Conservation (phyloP, 2,329 filamentous ascomycete species). For the Exophiala spinifera region DNA sequence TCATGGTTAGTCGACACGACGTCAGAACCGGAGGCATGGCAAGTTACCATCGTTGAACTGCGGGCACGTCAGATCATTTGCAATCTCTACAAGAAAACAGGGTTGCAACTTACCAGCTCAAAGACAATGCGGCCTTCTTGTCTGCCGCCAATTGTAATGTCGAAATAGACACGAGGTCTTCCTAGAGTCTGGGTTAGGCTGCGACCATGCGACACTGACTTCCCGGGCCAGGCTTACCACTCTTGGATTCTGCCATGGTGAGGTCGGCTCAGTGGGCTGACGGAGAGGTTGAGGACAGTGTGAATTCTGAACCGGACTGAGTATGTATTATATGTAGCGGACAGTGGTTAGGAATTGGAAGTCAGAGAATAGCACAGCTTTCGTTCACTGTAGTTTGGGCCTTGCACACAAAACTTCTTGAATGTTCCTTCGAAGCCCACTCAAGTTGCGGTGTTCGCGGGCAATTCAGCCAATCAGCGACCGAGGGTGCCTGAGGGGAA, state of each 20-base stretch:
- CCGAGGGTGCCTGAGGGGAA: not conserved
- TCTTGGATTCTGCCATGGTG: slow-evolving; percentile 19
- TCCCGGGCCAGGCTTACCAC: slow-evolving; percentile 14
- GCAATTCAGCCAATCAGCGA: slow-evolving; percentile 13
- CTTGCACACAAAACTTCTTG: slow-evolving; percentile 22
- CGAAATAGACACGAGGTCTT: slow-evolving; percentile 85
- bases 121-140: slow-evolving; percentile 76
- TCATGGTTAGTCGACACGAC: slow-evolving; percentile 45
- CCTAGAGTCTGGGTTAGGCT: slow-evolving; percentile 36
- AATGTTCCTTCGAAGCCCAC: slow-evolving; percentile 18
- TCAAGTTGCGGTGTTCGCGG: slow-evolving; percentile 6
- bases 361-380: not conserved
- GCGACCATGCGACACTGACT: not conserved
- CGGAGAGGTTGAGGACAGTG: not conserved
- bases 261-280: not conserved
- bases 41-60: slow-evolving; percentile 28
- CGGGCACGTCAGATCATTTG: slow-evolving; percentile 12
- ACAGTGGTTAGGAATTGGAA: not conserved
- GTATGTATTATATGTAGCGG: not conserved
- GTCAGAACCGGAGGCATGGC: not conserved
- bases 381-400: not conserved
- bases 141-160: slow-evolving; percentile 76
- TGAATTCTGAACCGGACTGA: not conserved
- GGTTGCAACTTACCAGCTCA: slow-evolving; percentile 63
- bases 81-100: too few species aligned